These are phyloP conservation scores for Cyathus striatus DNA, from an alignment of 768 basidiomycete species.

Conservation along the genomic window DNA sequence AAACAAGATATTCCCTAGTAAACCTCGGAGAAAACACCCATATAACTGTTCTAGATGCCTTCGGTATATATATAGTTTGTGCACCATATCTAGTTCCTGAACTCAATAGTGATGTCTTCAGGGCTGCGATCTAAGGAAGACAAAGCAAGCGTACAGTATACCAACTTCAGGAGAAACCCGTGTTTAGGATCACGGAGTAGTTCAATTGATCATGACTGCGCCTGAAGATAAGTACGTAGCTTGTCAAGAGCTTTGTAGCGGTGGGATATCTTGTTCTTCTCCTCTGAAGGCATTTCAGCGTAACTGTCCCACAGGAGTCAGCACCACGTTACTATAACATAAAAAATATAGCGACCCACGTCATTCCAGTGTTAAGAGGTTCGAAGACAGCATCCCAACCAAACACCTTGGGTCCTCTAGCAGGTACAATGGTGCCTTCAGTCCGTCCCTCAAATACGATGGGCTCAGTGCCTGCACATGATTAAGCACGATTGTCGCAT, in stretches of 20 bases:
- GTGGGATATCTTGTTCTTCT: slow-evolving; percentile 74
- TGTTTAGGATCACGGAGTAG: no score
- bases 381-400: slow-evolving; percentile 93
- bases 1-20: no score
- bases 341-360: slow-evolving; percentile 43
- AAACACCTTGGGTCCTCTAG: slow-evolving; percentile 73
- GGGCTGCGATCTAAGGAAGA: no score
- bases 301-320: slow-evolving; percentile 37
- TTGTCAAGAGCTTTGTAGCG: slow-evolving; percentile 69
- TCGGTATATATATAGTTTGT: no score
- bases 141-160: no score
- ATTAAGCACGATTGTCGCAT: background rate
- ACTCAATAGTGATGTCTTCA: no score
- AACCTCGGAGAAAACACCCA: no score
- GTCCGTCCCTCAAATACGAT: slow-evolving; percentile 79
- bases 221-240: slow-evolving; percentile 45
- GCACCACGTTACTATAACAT: background rate
- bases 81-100: no score
- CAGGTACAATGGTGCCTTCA: slow-evolving; percentile 83
- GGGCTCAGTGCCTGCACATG: slow-evolving; percentile 50
- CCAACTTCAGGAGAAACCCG: no score
- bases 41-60: no score
- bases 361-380: slow-evolving; percentile 68
- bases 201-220: background rate
- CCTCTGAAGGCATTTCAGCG: slow-evolving; percentile 66